Percentiles rank a stretch among this genome's conserved stretches.
phyloP scores from a whole-genome alignment of 331 rosid genomes.

The Ulmus americana region DNA sequence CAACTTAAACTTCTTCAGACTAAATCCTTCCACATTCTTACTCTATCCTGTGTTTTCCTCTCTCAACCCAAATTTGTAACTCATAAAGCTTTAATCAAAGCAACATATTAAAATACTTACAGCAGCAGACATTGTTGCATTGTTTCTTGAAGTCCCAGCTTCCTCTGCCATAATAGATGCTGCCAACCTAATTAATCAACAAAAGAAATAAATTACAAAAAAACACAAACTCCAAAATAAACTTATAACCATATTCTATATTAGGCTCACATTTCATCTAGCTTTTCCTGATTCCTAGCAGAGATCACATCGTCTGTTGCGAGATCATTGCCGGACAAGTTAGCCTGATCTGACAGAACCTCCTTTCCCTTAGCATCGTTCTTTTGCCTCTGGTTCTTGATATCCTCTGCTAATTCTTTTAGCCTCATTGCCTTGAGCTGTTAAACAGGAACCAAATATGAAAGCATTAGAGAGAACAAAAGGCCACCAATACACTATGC shows the following conservation, averaged over 20 bases:
- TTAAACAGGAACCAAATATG: conserved; percentile 8
- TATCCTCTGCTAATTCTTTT: conserved; percentile 61
- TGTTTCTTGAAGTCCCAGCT: conserved; percentile 30
- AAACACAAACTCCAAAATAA: conserved; percentile 16
- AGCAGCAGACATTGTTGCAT: conserved; percentile 23
- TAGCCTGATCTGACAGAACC: conserved; percentile 28
- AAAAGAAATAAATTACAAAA: conserved; percentile 21
- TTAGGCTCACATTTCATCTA: conserved; percentile 64
- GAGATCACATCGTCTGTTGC: conserved; percentile 29
- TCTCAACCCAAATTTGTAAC: not conserved
- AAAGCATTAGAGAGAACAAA: not conserved
- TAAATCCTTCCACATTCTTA: not conserved
- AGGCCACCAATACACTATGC: not conserved
- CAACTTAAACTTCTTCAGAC: not conserved
- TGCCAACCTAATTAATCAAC: conserved; percentile 57
- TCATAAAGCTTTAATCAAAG: not conserved
- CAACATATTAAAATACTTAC: conserved; percentile 28
- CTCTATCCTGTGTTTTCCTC: not conserved
- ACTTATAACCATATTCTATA: conserved; percentile 1
- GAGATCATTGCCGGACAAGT: conserved; percentile 24
- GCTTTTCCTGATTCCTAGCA: conserved; percentile 47
- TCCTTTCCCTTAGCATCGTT: conserved; percentile 27
- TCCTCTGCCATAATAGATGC: conserved; percentile 69
- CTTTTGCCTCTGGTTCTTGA: conserved; percentile 62
- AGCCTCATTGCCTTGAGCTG: conserved; percentile 70